These are phyloP conservation scores for Geotrichum phurueaensis DNA, from an alignment of 1,139 yeast species.

Conservation along the genomic window DNA sequence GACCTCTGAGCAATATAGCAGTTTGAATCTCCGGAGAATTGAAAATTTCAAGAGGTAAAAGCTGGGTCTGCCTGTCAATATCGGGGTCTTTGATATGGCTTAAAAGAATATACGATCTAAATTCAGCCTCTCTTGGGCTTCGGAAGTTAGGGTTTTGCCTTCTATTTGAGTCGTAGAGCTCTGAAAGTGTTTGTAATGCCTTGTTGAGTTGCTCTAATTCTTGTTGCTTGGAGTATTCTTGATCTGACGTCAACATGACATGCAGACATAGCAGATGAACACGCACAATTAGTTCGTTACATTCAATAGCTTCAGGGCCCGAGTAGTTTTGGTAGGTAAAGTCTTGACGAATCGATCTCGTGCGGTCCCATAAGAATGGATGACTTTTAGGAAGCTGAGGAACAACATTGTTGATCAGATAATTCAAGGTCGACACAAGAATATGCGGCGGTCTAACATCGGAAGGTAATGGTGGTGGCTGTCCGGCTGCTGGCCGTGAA, in stretches of 20 bases:
- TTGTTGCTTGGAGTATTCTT: slow-evolving; percentile 87
- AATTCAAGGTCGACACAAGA: slow-evolving; percentile 57
- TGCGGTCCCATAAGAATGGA: slow-evolving; percentile 95
- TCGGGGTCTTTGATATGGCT: slow-evolving; percentile 83
- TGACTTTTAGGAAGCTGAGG: slow-evolving; percentile 76
- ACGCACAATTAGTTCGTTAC: slow-evolving; percentile 87
- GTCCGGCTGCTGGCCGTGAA: slow-evolving; percentile 97
- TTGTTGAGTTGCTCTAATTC: slow-evolving; percentile 92
- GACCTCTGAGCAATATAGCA: slow-evolving; percentile 63
- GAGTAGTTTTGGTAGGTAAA: slow-evolving; percentile 91
- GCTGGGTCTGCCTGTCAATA: slow-evolving; percentile 68
- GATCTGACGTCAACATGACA: slow-evolving; percentile 69
- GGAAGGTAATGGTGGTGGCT: slow-evolving; percentile 94
- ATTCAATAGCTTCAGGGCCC: slow-evolving; percentile 90
- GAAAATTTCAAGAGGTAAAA: slow-evolving; percentile 54
- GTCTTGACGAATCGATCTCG: slow-evolving; percentile 95
- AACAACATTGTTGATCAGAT: slow-evolving; percentile 58
- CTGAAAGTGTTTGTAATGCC: slow-evolving; percentile 81
- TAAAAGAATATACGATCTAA: slow-evolving; percentile 78
- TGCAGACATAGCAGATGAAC: slow-evolving; percentile 80
- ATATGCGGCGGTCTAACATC: slow-evolving; percentile 92
- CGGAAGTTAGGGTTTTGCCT: slow-evolving; percentile 44
- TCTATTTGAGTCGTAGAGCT: slow-evolving; percentile 77
- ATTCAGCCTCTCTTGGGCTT: slow-evolving; percentile 87
- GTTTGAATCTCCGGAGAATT: slow-evolving; percentile 56